phyloP scores from a whole-genome alignment of 1,284 basidiomycete species.

The Psilocybe mexicana region DNA sequence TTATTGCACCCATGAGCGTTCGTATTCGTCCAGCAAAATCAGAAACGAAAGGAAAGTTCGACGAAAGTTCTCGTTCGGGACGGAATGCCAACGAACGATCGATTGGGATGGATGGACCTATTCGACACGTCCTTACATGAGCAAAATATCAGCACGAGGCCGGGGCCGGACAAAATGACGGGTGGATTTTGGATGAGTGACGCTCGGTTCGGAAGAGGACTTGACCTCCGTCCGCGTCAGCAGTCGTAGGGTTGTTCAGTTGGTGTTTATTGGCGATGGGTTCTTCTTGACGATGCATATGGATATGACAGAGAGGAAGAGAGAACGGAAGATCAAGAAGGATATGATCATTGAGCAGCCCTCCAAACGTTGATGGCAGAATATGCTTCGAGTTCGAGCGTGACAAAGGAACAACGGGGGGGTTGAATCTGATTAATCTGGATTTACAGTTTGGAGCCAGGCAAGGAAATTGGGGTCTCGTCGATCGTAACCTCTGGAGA shows the following conservation, averaged over 20 bases:
- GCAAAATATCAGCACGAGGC: slow-evolving; percentile 5
- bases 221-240: no score
- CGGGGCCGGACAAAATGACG: not conserved
- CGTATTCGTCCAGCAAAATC: slow-evolving; percentile 1
- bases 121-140: not conserved
- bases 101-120: not conserved
- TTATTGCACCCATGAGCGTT: no score
- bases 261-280: no score
- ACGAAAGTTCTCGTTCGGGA: slow-evolving; percentile 2
- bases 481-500: slow-evolving; percentile 1
- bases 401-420: not conserved
- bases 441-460: not conserved
- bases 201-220: no score
- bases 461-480: not conserved
- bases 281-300: no score
- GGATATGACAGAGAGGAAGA: no score
- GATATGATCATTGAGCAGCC: not conserved
- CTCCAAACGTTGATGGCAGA: not conserved
- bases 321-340: not conserved
- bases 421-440: slow-evolving; percentile 7
- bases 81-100: slow-evolving; percentile 2
- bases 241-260: no score
- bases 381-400: not conserved
- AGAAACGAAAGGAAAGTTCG: slow-evolving; percentile 10
- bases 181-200: no score